Conservation (phyloP, 1,284 basidiomycete species). For the Melanopsichium pennsylvanicum region DNA sequence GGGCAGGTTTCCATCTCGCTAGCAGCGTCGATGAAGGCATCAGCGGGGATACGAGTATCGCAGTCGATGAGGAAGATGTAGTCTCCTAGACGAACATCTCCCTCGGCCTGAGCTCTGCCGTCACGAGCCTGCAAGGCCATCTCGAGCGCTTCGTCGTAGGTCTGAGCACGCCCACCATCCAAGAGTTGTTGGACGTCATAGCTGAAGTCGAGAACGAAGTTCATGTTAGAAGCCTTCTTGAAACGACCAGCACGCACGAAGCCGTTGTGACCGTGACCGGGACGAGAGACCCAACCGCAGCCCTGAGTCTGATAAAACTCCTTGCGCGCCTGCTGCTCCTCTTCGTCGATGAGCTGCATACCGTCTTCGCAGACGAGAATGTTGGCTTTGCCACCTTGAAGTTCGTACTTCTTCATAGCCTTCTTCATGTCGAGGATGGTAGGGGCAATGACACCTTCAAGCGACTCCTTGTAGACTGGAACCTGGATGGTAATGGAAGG, state of each 20-base stretch:
- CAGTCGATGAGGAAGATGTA: constrained; percentile 70
- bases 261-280: constrained; percentile 73
- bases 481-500: constrained; percentile 80
- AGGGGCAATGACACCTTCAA: constrained; percentile 70
- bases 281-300: constrained; percentile 83
- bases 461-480: constrained; percentile 76
- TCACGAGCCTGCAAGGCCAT: constrained; percentile 68
- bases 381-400: constrained; percentile 79
- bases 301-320: constrained; percentile 78
- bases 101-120: constrained; percentile 61
- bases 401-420: constrained; percentile 85
- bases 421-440: constrained; percentile 81
- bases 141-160: constrained; percentile 31
- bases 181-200: constrained; percentile 80
- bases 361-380: constrained; percentile 83
- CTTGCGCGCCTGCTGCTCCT: constrained; percentile 75
- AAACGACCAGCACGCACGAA: constrained; percentile 83
- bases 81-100: constrained; percentile 51
- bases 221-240: constrained; percentile 88
- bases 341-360: constrained; percentile 72
- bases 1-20: constrained; percentile 79
- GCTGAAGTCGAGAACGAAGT: constrained; percentile 84
- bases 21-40: constrained; percentile 83
- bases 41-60: constrained; percentile 82
- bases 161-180: constrained; percentile 57